A percentile compares a stretch with the other conserved stretches of the same genome.
Conservation (phyloP, 2,329 filamentous ascomycete genomes). For the Sordariomycetes sp. region DNA sequence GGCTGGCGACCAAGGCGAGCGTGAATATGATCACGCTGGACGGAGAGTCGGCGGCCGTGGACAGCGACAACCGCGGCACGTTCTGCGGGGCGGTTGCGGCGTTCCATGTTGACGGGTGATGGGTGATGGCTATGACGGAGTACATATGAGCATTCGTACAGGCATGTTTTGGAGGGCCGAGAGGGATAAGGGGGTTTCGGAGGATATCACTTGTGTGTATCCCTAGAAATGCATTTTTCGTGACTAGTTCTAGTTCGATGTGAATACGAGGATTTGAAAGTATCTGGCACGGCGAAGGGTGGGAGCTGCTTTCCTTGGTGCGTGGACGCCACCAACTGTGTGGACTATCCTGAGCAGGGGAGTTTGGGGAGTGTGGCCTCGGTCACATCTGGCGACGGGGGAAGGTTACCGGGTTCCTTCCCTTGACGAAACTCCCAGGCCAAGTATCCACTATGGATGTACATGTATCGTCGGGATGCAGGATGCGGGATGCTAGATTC, state of each 20-base stretch:
- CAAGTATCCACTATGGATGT: too few species aligned
- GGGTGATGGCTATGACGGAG: background rate
- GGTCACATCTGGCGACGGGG: too few species aligned
- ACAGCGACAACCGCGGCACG: constrained; percentile 53
- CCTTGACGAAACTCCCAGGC: too few species aligned
- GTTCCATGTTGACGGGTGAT: constrained; percentile 21
- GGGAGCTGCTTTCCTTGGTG: too few species aligned
- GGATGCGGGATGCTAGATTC: too few species aligned
- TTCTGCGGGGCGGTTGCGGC: constrained; percentile 52
- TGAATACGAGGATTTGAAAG: background rate
- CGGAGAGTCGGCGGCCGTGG: constrained; percentile 39
- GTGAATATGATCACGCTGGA: constrained; percentile 62
- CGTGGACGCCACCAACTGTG: too few species aligned
- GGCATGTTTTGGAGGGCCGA: constrained; percentile 5
- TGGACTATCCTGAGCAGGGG: too few species aligned
- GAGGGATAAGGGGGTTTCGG: constrained; percentile 1
- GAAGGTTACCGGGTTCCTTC: too few species aligned
- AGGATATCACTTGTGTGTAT: background rate
- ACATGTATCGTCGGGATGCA: too few species aligned
- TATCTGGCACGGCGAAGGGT: background rate
- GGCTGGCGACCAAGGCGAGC: constrained; percentile 63
- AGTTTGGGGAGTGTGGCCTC: too few species aligned
- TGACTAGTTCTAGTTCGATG: background rate
- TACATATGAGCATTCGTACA: background rate
- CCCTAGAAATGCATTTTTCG: background rate